Percentiles rank a stretch among this genome's conserved stretches.
These are phyloP conservation scores for Grigorovia jiainica DNA, from an alignment of 805 yeast genomes.

Conservation along the genomic window DNA sequence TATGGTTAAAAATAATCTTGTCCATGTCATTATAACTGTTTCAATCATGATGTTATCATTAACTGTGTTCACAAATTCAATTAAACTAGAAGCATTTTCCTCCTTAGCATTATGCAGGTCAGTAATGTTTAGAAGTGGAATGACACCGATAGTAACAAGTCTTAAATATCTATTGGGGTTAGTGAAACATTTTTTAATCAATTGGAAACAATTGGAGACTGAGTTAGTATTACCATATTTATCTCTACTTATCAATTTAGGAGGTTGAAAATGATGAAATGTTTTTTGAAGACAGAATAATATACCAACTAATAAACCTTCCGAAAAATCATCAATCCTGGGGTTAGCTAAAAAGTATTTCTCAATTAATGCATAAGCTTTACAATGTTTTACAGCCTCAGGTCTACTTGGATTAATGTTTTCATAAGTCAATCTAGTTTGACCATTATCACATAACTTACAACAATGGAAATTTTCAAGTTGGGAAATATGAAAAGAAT, in stretches of 20 bases:
- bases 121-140: conserved; percentile 41
- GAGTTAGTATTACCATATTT: neutral
- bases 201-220: conserved; percentile 25
- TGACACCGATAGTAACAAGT: conserved; percentile 39
- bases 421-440: conserved; percentile 7
- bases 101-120: conserved; percentile 34
- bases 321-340: conserved; percentile 16
- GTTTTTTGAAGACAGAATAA: conserved; percentile 39
- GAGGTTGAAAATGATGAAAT: conserved; percentile 45
- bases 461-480: conserved; percentile 4
- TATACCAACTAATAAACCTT: conserved; percentile 33
- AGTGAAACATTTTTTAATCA: conserved; percentile 33
- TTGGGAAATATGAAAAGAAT: neutral
- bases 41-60: conserved; percentile 41
- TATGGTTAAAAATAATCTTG: conserved; percentile 51
- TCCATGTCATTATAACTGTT: conserved; percentile 51
- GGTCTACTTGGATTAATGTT: conserved; percentile 27
- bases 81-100: conserved; percentile 36
- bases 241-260: conserved; percentile 22
- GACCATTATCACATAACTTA: conserved; percentile 15
- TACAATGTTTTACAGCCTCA: conserved; percentile 9
- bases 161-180: conserved; percentile 48
- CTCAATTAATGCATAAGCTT: conserved; percentile 23
- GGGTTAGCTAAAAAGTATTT: conserved; percentile 19
- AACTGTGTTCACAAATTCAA: conserved; percentile 32